Evolutionary conservation across 2,329 filamentous ascomycete genomes (phyloP).

Genomic region (Capronia coronata): DNA sequence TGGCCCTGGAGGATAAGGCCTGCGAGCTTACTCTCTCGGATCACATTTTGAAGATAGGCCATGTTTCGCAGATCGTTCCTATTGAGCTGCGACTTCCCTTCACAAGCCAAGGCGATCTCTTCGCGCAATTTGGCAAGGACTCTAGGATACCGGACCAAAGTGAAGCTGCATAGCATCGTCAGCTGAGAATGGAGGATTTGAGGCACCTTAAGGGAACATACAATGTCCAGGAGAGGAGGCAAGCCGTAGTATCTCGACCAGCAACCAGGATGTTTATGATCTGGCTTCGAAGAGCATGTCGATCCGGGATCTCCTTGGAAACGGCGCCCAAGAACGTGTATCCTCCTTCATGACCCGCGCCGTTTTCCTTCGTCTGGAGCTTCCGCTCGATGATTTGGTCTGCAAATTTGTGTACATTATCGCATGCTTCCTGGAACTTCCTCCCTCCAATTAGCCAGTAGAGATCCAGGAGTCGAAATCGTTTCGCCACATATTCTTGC

Average conservation of each 20-base stretch:
- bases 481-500: constrained; percentile 24
- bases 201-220: constrained; percentile 42
- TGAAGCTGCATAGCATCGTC: constrained; percentile 44
- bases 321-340: constrained; percentile 33
- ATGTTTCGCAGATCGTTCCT: constrained; percentile 38
- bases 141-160: constrained; percentile 64
- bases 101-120: constrained; percentile 53
- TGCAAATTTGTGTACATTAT: constrained; percentile 14
- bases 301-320: constrained; percentile 41
- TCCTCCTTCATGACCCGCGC: background rate
- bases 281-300: constrained; percentile 29
- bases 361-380: background rate
- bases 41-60: constrained; percentile 43
- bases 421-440: constrained; percentile 14
- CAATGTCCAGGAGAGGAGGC: constrained; percentile 69
- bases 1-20: background rate
- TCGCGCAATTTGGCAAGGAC: constrained; percentile 60
- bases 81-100: constrained; percentile 35
- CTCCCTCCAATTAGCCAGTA: constrained; percentile 15
- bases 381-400: constrained; percentile 15
- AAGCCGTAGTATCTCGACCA: constrained; percentile 75
- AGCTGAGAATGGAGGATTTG: constrained; percentile 27
- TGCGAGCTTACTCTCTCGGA: constrained; percentile 38
- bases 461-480: constrained; percentile 16
- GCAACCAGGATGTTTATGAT: constrained; percentile 68